Percentiles rank a stretch among this genome's conserved stretches.
phyloP scores from a whole-genome alignment of 2,329 filamentous ascomycete species.

The Lecanosticta acicola region DNA sequence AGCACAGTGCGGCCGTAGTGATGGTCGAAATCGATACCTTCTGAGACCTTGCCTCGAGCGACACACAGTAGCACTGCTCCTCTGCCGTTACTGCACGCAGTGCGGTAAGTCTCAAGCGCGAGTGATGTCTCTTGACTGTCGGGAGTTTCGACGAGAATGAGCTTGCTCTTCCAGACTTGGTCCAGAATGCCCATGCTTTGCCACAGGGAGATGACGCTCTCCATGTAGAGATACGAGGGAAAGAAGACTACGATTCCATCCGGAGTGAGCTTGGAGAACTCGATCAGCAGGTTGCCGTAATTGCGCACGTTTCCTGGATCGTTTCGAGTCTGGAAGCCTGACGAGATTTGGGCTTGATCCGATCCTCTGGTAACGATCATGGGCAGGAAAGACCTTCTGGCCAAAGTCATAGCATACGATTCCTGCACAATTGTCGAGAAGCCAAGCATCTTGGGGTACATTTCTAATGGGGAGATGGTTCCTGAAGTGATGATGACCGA shows the following conservation, averaged over 20 bases:
- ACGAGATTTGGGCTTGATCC: conserved; percentile 88
- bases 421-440: conserved; percentile 91
- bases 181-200: conserved; percentile 97
- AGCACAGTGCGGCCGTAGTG: conserved; percentile 94
- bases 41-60: conserved; percentile 91
- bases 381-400: conserved; percentile 87
- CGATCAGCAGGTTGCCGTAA: conserved; percentile 86
- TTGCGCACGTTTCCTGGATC: conserved; percentile 96
- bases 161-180: conserved; percentile 97
- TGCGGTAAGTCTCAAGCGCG: conserved; percentile 92
- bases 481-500: conserved; percentile 98
- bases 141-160: conserved; percentile 95
- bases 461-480: conserved; percentile 92
- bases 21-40: conserved; percentile 98
- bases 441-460: conserved; percentile 98
- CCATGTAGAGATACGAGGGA: conserved; percentile 98
- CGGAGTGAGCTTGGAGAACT: conserved; percentile 92
- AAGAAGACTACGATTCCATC: conserved; percentile 99
- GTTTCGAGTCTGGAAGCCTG: conserved; percentile 89
- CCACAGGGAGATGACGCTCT: conserved; percentile 98
- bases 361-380: conserved; percentile 96
- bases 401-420: conserved; percentile 95
- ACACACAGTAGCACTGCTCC: conserved; percentile 92
- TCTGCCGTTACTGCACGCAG: conserved; percentile 93
- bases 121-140: conserved; percentile 96